Percentiles rank a stretch among this genome's conserved stretches.
Evolutionary conservation across 169 alveolate genomes (phyloP).

Genomic region (Plasmodium falciparum): DNA sequence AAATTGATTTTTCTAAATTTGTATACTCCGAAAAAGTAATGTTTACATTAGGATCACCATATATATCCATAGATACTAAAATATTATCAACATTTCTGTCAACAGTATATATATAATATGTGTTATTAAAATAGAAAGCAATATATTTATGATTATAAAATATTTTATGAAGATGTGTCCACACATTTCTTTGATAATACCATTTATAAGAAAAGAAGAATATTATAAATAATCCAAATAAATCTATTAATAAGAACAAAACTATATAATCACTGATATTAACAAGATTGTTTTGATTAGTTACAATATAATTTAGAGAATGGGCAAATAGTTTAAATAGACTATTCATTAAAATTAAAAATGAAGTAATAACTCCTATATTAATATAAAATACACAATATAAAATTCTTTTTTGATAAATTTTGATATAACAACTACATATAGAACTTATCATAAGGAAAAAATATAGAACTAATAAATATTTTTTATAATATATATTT

Average conservation of each 20-base stretch:
- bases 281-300: slow-evolving; percentile 7
- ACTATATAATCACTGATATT: slow-evolving; percentile 53
- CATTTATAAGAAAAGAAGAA: slow-evolving; percentile 34
- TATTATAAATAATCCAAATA: slow-evolving; percentile 39
- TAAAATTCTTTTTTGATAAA: slow-evolving; percentile 50
- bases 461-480: slow-evolving; percentile 10
- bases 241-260: slow-evolving; percentile 42
- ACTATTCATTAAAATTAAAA: slow-evolving; percentile 52
- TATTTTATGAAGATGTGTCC: slow-evolving; percentile 41
- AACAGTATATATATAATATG: slow-evolving; percentile 40
- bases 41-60: slow-evolving; percentile 21
- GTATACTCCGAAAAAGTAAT: slow-evolving; percentile 53
- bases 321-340: slow-evolving; percentile 63
- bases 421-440: slow-evolving; percentile 61
- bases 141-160: slow-evolving; percentile 56
- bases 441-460: slow-evolving; percentile 49
- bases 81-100: slow-evolving; percentile 57
- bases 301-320: slow-evolving; percentile 33
- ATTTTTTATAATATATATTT: slow-evolving; percentile 2
- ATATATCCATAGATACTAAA: slow-evolving; percentile 33
- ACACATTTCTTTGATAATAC: slow-evolving; percentile 38
- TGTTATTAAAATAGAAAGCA: slow-evolving; percentile 29
- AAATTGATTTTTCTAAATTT: slow-evolving; percentile 49
- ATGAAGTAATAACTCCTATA: slow-evolving; percentile 51
- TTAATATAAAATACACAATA: slow-evolving; percentile 64